A percentile compares a stretch with the other conserved stretches of the same genome.
Evolutionary conservation across 2,329 filamentous ascomycete genomes (phyloP).

Genomic region (Xylariaceae sp.): DNA sequence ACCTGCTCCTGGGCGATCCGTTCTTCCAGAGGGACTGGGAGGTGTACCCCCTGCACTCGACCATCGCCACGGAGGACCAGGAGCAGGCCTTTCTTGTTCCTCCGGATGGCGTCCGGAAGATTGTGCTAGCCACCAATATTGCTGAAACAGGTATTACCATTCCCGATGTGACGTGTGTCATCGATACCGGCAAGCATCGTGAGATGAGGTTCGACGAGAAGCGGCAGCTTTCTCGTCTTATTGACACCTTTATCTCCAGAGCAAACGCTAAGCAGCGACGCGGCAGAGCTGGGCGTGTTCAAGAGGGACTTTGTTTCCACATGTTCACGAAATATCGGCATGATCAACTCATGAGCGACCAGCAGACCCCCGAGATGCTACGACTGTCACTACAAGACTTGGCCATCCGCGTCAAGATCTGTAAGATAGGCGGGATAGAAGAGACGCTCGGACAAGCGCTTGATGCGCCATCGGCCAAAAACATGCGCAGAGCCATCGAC

Average conservation of each 20-base stretch:
- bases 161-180: slow-evolving; percentile 92
- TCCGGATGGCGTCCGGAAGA: slow-evolving; percentile 76
- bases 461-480: slow-evolving; percentile 85
- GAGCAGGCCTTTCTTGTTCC: slow-evolving; percentile 87
- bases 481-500: slow-evolving; percentile 88
- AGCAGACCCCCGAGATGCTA: slow-evolving; percentile 95
- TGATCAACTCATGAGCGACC: slow-evolving; percentile 77
- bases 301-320: slow-evolving; percentile 92
- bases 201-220: slow-evolving; percentile 97
- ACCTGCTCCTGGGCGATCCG: slow-evolving; percentile 72
- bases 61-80: slow-evolving; percentile 93
- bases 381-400: slow-evolving; percentile 90
- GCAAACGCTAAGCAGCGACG: slow-evolving; percentile 94
- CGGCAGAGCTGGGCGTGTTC: slow-evolving; percentile 90
- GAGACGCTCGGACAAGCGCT: slow-evolving; percentile 81
- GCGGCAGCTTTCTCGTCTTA: slow-evolving; percentile 80
- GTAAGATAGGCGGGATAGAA: slow-evolving; percentile 90
- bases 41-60: slow-evolving; percentile 86
- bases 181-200: slow-evolving; percentile 94
- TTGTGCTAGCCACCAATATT: slow-evolving; percentile 96
- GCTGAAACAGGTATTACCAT: slow-evolving; percentile 98
- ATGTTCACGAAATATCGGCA: slow-evolving; percentile 88
- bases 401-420: slow-evolving; percentile 94
- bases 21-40: slow-evolving; percentile 74
- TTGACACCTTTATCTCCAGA: slow-evolving; percentile 91